Evolutionary conservation across 441 rosid species (phyloP).

Genomic region (Gossypium davidsonii): DNA sequence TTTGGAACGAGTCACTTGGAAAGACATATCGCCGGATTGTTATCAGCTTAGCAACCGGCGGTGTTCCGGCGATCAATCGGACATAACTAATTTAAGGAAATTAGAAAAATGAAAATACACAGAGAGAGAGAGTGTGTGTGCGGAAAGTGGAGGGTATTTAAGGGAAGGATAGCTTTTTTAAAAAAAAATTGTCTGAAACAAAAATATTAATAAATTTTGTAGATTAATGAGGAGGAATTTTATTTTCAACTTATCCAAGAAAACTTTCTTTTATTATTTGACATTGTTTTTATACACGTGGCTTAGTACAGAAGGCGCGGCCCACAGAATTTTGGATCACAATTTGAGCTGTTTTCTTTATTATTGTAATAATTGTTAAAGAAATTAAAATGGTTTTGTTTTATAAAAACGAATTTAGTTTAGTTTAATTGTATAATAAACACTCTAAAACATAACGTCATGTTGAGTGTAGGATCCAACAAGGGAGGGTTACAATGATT

Average conservation of each 20-base stretch:
- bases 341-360: too few relatives aligned
- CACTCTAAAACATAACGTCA: too few relatives aligned
- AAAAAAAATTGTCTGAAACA: not conserved
- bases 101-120: not conserved
- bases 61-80: conserved; percentile 30
- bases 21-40: conserved; percentile 26
- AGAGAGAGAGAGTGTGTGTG: not conserved
- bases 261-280: not conserved
- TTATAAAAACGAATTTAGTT: too few relatives aligned
- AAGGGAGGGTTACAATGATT: too few relatives aligned
- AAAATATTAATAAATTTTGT: not conserved
- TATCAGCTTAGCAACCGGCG: conserved; percentile 24
- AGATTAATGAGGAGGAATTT: not conserved
- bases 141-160: conserved; percentile 16
- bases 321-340: not conserved
- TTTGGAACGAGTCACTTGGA: conserved; percentile 20
- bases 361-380: too few relatives aligned
- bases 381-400: too few relatives aligned
- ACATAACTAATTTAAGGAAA: conserved; percentile 7
- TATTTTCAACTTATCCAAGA: not conserved
- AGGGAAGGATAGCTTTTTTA: not conserved
- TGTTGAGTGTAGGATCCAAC: too few relatives aligned
- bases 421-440: too few relatives aligned
- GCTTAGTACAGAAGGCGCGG: not conserved
- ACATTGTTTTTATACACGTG: conserved; percentile 6